Conservation (phyloP, 257 asterid species). For the Paraleonurus japonicus region DNA sequence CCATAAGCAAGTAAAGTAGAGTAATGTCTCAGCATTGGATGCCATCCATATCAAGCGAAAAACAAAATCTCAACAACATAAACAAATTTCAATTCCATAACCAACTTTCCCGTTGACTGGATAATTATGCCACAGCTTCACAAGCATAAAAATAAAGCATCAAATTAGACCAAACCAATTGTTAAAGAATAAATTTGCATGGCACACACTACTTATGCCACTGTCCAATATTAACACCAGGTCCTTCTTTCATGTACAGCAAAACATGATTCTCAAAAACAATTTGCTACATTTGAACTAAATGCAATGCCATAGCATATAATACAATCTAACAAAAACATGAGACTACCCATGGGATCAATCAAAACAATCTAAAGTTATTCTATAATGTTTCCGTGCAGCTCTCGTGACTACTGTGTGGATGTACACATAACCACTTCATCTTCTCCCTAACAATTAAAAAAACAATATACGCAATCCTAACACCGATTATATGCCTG, state of each 20-base stretch:
- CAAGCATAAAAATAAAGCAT: slow-evolving; percentile 8
- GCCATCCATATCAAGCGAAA: slow-evolving; percentile 11
- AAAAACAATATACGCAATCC: neutral
- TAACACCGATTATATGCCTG: slow-evolving; percentile 12
- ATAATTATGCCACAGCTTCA: neutral
- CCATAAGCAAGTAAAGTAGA: neutral
- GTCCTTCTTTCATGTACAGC: slow-evolving; percentile 1
- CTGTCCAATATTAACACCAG: neutral
- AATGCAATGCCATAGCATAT: neutral
- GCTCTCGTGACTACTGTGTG: slow-evolving; percentile 7
- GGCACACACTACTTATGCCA: neutral
- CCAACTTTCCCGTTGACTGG: neutral
- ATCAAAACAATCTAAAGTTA: neutral
- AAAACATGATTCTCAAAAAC: neutral
- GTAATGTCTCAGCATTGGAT: neutral
- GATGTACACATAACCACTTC: neutral
- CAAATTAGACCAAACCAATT: neutral
- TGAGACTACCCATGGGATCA: neutral
- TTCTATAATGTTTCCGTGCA: neutral
- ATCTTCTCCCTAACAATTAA: neutral
- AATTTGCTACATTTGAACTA: neutral
- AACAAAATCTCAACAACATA: neutral
- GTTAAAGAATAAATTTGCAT: neutral
- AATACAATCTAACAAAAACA: slow-evolving; percentile 4
- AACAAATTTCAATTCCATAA: slow-evolving; percentile 6